Evolutionary conservation across 805 yeast genomes (phyloP).

Genomic region (Yamadazyma akitaensis): DNA sequence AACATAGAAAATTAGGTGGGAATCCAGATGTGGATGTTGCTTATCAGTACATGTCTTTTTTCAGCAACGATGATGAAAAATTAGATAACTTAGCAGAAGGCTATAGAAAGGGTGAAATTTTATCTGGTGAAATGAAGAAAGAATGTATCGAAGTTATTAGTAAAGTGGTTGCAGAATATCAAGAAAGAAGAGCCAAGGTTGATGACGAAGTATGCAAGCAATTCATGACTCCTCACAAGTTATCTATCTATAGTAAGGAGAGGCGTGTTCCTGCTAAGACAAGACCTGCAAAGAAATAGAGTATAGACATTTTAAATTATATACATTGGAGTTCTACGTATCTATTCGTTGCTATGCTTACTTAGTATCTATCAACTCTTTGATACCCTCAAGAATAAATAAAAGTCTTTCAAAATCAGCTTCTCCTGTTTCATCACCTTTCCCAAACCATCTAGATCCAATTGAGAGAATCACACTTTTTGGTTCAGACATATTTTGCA

Average conservation of each 20-base stretch:
- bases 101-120: slow-evolving; percentile 75
- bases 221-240: slow-evolving; percentile 83
- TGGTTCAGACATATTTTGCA: slow-evolving; percentile 26
- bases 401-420: slow-evolving; percentile 47
- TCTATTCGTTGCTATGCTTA: not conserved
- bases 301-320: not conserved
- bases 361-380: slow-evolving; percentile 10
- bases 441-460: slow-evolving; percentile 47
- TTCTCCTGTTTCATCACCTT: slow-evolving; percentile 21
- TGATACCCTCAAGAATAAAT: slow-evolving; percentile 36
- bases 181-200: slow-evolving; percentile 67
- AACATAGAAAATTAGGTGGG: slow-evolving; percentile 88
- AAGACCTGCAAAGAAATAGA: slow-evolving; percentile 35
- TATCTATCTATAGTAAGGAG: slow-evolving; percentile 70
- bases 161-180: slow-evolving; percentile 77
- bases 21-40: slow-evolving; percentile 95
- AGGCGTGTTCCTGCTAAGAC: slow-evolving; percentile 69
- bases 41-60: slow-evolving; percentile 86
- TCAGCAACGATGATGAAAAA: slow-evolving; percentile 82
- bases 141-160: slow-evolving; percentile 78
- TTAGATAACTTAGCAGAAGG: slow-evolving; percentile 57
- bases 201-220: slow-evolving; percentile 56
- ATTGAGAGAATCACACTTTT: slow-evolving; percentile 43
- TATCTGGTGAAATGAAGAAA: slow-evolving; percentile 92
- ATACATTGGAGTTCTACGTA: not conserved